These are phyloP conservation scores for Trametes maxima DNA, from an alignment of 768 basidiomycete genomes.

Conservation along the genomic window DNA sequence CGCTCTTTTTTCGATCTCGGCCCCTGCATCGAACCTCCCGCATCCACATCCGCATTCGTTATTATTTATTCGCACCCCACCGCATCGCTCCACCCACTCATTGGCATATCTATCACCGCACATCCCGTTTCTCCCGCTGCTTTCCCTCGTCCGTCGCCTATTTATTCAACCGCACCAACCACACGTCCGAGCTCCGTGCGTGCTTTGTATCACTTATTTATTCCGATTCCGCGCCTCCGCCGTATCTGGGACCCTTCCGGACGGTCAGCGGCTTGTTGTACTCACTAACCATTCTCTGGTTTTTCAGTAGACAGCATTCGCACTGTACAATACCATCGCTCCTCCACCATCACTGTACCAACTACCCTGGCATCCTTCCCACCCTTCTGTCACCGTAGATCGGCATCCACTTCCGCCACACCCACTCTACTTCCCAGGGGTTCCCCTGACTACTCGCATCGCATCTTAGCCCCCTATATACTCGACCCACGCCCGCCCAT, in stretches of 20 bases:
- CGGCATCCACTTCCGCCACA: background rate
- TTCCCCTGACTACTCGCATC: background rate
- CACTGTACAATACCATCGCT: slow-evolving; percentile 21
- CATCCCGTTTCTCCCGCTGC: background rate
- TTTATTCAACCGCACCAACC: background rate
- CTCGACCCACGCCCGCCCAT: background rate
- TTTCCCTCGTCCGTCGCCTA: background rate
- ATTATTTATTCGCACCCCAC: slow-evolving; percentile 17
- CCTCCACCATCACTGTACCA: slow-evolving; percentile 1
- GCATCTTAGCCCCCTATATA: background rate
- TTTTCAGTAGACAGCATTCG: slow-evolving; percentile 17
- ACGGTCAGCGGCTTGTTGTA: slow-evolving; percentile 15
- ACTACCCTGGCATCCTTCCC: background rate
- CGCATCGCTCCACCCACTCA: background rate
- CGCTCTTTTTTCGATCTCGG: background rate
- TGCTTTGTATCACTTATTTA: slow-evolving; percentile 6
- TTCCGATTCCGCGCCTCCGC: background rate
- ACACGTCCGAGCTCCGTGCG: background rate
- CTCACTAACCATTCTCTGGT: slow-evolving; percentile 12
- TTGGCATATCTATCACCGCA: slow-evolving; percentile 3
- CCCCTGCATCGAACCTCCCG: background rate
- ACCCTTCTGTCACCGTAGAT: background rate
- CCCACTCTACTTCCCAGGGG: background rate
- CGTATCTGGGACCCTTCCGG: background rate
- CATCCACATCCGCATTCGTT: background rate